Conservation (phyloP, 768 basidiomycete genomes). For the Mycena metata region DNA sequence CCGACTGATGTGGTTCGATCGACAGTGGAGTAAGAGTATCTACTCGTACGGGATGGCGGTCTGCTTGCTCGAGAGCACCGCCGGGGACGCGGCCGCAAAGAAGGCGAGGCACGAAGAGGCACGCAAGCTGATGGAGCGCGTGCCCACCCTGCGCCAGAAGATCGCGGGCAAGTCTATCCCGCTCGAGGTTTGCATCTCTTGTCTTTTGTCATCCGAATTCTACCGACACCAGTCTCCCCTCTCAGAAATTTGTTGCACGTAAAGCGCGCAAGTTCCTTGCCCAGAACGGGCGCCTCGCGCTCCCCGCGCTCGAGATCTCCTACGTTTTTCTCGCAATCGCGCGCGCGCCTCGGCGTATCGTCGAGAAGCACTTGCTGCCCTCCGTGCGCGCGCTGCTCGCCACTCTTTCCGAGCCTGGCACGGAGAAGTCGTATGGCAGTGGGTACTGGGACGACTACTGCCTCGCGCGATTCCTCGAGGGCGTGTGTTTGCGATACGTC, state of each 20-base stretch:
- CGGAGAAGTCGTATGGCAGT: slow-evolving; percentile 40
- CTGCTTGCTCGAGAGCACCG: slow-evolving; percentile 69
- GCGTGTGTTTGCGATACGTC: slow-evolving; percentile 85
- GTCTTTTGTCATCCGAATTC: background rate
- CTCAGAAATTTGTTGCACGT: slow-evolving; percentile 87
- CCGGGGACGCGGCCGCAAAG: slow-evolving; percentile 31
- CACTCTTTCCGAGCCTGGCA: slow-evolving; percentile 51
- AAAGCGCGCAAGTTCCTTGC: slow-evolving; percentile 87
- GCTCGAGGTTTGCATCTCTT: slow-evolving; percentile 56
- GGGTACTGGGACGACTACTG: slow-evolving; percentile 91
- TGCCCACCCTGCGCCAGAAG: slow-evolving; percentile 84
- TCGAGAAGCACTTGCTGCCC: slow-evolving; percentile 76
- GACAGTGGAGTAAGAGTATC: slow-evolving; percentile 79
- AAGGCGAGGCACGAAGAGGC: slow-evolving; percentile 67
- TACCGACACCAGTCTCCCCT: background rate
- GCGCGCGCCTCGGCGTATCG: slow-evolving; percentile 76
- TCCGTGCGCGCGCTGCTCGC: slow-evolving; percentile 66
- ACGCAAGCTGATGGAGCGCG: slow-evolving; percentile 72
- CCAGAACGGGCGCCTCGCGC: slow-evolving; percentile 76
- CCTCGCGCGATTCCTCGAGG: slow-evolving; percentile 85
- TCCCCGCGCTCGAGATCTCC: slow-evolving; percentile 88
- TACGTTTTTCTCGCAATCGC: slow-evolving; percentile 85
- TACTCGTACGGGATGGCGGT: slow-evolving; percentile 85
- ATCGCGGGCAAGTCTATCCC: slow-evolving; percentile 83
- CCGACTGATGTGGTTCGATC: background rate